Base-by-base conservation (phyloP, 2,329 filamentous ascomycete species). In the Ophioceras dolichostomum region DNA sequence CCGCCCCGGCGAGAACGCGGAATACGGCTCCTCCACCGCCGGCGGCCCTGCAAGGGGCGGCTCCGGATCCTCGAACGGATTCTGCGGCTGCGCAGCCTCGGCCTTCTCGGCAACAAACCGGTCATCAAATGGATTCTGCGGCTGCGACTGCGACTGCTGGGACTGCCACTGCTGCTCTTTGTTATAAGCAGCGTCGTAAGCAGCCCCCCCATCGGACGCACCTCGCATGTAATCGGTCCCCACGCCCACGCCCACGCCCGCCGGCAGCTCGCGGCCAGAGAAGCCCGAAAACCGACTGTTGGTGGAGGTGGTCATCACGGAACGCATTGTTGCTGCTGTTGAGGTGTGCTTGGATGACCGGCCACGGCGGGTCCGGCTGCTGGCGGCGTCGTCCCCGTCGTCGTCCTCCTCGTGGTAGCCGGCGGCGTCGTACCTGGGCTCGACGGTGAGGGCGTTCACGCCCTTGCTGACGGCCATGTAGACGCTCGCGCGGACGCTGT, bases 1-100 rank as follows among this genome's bases (percentile, higher is more conserved):
- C 45, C 63, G 52, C 12, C 45, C 42, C 5, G 43, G 37, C 2
- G 51, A 53, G 43, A 63, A 64, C 13, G 60, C 45, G 34, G 60
- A 55, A 32, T 58, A 60, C 3, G 36, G 42, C 16, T 32, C 21
- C 13, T 44, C 40, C 7, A 14, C 5, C 27, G 4, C 27, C 13
- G 27, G 27, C 9, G 27, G 6, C 27, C 16, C 10, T 14, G 29
- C 19, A 21, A 2, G 14, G 17, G 8, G 12, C 10, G 22, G 5
- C 29, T 21, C n/a, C n/a, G n/a, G n/a, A n/a, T n/a, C n/a, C n/a
- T n/a, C n/a, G n/a, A n/a, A n/a, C n/a, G n/a, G n/a, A n/a, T n/a
- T n/a, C n/a, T n/a, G n/a, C n/a, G n/a, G n/a, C 27, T 29, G 12
- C 17, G 24, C 13, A 5, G 17, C 20, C 18, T 26, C 27, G 16